A percentile compares a stretch with the other conserved stretches of the same genome.
Evolutionary conservation across 2,329 filamentous ascomycete species (phyloP).

Genomic region (Aspergillus spinulosporus): DNA sequence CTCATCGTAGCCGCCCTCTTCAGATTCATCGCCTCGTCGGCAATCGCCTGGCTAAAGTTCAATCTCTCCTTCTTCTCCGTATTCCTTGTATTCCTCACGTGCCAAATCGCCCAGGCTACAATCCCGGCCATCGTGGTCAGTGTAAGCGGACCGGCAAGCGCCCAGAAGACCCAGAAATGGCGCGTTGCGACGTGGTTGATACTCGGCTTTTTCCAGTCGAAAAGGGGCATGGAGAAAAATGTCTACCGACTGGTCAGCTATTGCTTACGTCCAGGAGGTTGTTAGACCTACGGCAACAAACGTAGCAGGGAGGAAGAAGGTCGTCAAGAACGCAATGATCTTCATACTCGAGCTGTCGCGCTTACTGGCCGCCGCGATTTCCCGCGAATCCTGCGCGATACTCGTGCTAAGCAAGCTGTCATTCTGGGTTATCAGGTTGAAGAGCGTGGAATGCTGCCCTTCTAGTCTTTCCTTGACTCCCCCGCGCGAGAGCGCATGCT

Average conservation of each 20-base stretch:
- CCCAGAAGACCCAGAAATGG: conserved; percentile 8
- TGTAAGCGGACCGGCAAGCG: neutral
- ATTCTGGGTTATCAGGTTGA: conserved; percentile 1
- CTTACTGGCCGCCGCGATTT: conserved; percentile 2
- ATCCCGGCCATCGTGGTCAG: neutral
- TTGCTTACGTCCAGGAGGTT: too few relatives aligned
- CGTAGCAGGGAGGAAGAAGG: conserved; percentile 4
- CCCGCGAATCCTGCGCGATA: neutral
- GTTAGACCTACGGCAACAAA: neutral
- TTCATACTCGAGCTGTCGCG: conserved; percentile 3
- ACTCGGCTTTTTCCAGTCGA: neutral
- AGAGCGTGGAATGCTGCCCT: neutral
- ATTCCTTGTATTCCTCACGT: neutral
- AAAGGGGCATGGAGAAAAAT: conserved; percentile 7
- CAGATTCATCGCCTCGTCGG: neutral
- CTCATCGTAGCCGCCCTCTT: neutral
- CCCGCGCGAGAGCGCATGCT: neutral
- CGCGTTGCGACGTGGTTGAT: neutral
- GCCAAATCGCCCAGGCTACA: neutral
- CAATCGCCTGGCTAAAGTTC: neutral
- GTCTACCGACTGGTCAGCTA: neutral
- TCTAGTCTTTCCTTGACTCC: neutral
- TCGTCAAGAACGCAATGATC: conserved; percentile 1
- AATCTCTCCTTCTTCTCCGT: neutral
- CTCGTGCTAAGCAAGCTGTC: conserved; percentile 1